phyloP scores from a whole-genome alignment of 2,329 filamentous ascomycete species.

The Ceratocystis huliohia region DNA sequence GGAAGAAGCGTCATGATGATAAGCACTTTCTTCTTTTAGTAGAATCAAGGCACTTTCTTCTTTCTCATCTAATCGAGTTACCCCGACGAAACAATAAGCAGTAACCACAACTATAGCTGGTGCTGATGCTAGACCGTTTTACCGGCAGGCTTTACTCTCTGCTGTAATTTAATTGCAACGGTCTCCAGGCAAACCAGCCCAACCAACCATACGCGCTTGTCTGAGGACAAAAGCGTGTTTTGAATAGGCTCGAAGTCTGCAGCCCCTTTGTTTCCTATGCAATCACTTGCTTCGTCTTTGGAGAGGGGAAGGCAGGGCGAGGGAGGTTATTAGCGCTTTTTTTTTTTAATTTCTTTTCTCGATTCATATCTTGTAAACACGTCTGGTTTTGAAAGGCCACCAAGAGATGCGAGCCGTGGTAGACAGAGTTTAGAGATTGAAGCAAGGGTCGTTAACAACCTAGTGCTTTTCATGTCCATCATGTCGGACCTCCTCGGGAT shows the following conservation, averaged over 20 bases:
- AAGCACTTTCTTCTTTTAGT: not conserved
- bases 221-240: slow-evolving; percentile 4
- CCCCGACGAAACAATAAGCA: not conserved
- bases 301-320: not conserved
- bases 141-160: too few species aligned
- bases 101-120: too few species aligned
- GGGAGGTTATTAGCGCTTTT: not conserved
- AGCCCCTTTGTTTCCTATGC: not conserved
- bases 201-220: not conserved
- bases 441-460: not conserved
- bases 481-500: not conserved
- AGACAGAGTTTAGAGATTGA: not conserved
- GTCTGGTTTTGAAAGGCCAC: not conserved
- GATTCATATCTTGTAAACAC: not conserved
- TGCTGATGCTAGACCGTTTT: too few species aligned
- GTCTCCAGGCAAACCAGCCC: not conserved
- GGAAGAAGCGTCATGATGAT: not conserved
- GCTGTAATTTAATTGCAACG: not conserved
- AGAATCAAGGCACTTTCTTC: too few species aligned
- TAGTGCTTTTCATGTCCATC: not conserved
- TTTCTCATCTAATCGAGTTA: not conserved
- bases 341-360: not conserved
- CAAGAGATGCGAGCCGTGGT: not conserved
- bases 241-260: not conserved
- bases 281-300: not conserved